Evolutionary conservation across 495 filamentous ascomycete species (phyloP), one percentile per base, ranked within the genome.

Genomic region (Talaromyces adpressus): DNA sequence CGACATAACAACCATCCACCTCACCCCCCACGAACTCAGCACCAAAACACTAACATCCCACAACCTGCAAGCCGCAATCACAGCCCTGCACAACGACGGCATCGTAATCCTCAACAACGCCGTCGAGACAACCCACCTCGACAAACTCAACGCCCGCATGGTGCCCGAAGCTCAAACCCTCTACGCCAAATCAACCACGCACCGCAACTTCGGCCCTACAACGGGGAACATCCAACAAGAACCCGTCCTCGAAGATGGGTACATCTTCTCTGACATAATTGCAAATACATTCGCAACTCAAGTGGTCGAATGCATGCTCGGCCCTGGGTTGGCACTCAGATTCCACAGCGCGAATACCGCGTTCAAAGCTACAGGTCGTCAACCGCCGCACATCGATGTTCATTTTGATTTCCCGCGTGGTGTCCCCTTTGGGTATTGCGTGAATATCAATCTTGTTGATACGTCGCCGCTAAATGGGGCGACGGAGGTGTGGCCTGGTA

Each of bases 161-260:
- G 70, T 80, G 3, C 65, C 77, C 27, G 83, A 86, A 67, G 80
- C 83, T 4, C 67, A 71, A 16, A 60, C 52, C 1, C 71, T 84
- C 16, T 76, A 80, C 62, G 70, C 66, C 4, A 66, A 68, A 41
- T 71, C 74, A 29, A 76, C 47, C 67, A 80, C 62, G 65, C 75
- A 49, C 75, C 81, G 14, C 66, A 84, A 85, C 62, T 84, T 80
- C 64, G 82, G 83, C 61, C 72, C 77, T 51, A 70, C 75, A 51
- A 76, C 77, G 18, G 82, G 81, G 0, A 84, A 86, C 63, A 76
- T 85, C 61, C 81, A 84, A 62, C 83, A 85, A 62, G 80, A 83
- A 53, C 78, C 83, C 1, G 76, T 77, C 14, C 69, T 76, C 1
- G 74, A 74, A 16, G 56, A 64, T 6, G 68, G 71, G 25, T 82